Evolutionary conservation across 192 early-diverging fungal genomes (phyloP), one percentile per base, ranked within the genome.

Genomic region (Coemansia sp.): DNA sequence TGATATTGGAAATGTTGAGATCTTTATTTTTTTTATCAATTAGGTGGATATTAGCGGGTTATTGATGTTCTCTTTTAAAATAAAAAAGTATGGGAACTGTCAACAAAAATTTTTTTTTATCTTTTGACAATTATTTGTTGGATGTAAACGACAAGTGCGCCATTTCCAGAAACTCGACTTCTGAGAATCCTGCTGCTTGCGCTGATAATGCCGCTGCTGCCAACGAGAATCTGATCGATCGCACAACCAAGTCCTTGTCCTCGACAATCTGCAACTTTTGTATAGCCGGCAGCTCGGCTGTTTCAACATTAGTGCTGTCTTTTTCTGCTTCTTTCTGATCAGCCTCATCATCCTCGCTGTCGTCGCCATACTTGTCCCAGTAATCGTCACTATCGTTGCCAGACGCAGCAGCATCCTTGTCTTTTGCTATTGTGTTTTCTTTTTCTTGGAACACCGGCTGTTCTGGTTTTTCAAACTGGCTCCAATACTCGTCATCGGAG

Each of bases 151-250:
- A 1, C 22, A 61, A 38, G 16, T 28, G 55, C n/a, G 72, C 66
- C 54, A 66, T 49, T 17, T 42, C 17, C 14, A 74, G 48, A 38
- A 80, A 80, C 38, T 68, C 72, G 2, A 48, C 32, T 54, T 80
- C 66, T 17, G 38, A 18, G n/a, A 71, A 28, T 11, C 69, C 68
- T 0, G 51, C 42, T 10, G 66, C 77, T n/a, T 30, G 57, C 20
- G 69, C 68, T 3, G 69, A 58, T 28, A 48, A 11, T 2, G 77
- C 77, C 1, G 77, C 66, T 17, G 68, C 67, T 2, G 63, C 58
- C 55, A 81, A 60, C 20, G 67, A 51, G 28, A 66, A 64, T 7
- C 42, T 63, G 17, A 66, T 45, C 4, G 72, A 59, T 20, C 61
- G 45, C 6, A 33, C 34, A 3, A 71, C 38, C 42, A 16, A 63